These are phyloP conservation scores for Fusarium annulatum DNA, from an alignment of 2,329 filamentous ascomycete genomes.

Conservation along the genomic window DNA sequence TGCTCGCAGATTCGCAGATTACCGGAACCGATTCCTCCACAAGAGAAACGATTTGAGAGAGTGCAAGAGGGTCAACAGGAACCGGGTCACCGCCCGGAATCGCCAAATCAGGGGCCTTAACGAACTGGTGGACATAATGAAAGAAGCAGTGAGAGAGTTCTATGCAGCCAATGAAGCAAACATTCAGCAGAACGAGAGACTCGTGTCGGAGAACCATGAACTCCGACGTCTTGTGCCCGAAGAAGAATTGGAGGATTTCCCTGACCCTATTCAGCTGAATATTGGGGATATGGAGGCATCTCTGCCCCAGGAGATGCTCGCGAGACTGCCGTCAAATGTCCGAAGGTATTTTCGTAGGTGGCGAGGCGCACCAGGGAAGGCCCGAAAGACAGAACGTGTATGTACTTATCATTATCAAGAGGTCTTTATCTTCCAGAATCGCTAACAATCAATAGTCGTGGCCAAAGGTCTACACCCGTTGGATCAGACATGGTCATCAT, in stretches of 20 bases:
- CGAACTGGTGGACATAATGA: fast-evolving
- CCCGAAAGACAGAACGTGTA: conserved; percentile 18
- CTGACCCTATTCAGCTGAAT: neutral
- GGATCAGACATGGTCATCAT: neutral
- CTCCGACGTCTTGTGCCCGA: neutral
- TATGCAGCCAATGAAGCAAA: neutral
- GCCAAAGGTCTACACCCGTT: neutral
- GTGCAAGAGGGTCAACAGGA: neutral
- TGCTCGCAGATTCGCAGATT: fast-evolving
- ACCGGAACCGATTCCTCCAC: neutral
- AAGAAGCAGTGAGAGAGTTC: neutral
- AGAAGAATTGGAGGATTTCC: neutral
- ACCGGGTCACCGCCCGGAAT: neutral
- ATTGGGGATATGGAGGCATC: neutral
- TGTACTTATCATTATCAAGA: neutral
- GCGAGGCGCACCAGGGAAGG: fast-evolving
- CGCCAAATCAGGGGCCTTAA: neutral
- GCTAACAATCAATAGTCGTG: conserved; percentile 10
- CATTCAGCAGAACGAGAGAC: neutral
- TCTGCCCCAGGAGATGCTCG: neutral
- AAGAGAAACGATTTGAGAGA: neutral
- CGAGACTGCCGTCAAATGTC: neutral
- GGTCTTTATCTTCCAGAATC: neutral
- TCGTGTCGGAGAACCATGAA: neutral
- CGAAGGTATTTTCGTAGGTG: neutral